Evolutionary conservation across 2,329 filamentous ascomycete genomes (phyloP).

Genomic region (Fusarium sp.): DNA sequence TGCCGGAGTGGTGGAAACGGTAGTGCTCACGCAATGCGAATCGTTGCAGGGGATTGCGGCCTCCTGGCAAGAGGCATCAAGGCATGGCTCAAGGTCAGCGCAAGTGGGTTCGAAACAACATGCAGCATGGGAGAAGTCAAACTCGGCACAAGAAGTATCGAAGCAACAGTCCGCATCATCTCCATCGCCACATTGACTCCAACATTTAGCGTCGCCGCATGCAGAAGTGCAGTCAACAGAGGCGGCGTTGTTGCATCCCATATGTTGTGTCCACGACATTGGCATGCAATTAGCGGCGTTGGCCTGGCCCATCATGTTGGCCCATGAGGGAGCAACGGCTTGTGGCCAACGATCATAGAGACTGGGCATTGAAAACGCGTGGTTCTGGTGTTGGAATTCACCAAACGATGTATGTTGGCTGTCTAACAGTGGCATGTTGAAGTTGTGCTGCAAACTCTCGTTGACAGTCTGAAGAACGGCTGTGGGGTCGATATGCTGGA

Average conservation of each 20-base stretch:
- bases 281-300: slow-evolving; percentile 25
- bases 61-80: slow-evolving; percentile 48
- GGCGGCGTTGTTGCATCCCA: slow-evolving; percentile 47
- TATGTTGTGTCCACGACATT: slow-evolving; percentile 33
- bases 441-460: slow-evolving; percentile 34
- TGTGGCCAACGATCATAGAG: slow-evolving; percentile 17
- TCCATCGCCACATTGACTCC: slow-evolving; percentile 50
- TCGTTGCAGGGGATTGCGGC: slow-evolving; percentile 53
- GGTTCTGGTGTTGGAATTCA: slow-evolving; percentile 31
- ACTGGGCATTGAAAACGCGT: slow-evolving; percentile 22
- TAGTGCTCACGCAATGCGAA: slow-evolving; percentile 48
- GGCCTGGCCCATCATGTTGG: slow-evolving; percentile 33
- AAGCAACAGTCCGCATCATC: slow-evolving; percentile 52
- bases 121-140: slow-evolving; percentile 36
- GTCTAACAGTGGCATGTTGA: slow-evolving; percentile 22
- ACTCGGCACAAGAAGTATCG: slow-evolving; percentile 49
- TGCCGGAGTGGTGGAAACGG: slow-evolving; percentile 42
- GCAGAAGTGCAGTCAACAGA: slow-evolving; percentile 52
- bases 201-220: slow-evolving; percentile 48
- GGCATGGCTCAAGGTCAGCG: slow-evolving; percentile 52
- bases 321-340: slow-evolving; percentile 29
- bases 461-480: slow-evolving; percentile 39
- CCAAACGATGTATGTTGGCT: slow-evolving; percentile 28
- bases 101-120: slow-evolving; percentile 50
- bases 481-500: slow-evolving; percentile 38